A percentile compares a stretch with the other conserved stretches of the same genome.
Conservation (phyloP, 2,329 filamentous ascomycete genomes). For the Ascochyta lentis region DNA sequence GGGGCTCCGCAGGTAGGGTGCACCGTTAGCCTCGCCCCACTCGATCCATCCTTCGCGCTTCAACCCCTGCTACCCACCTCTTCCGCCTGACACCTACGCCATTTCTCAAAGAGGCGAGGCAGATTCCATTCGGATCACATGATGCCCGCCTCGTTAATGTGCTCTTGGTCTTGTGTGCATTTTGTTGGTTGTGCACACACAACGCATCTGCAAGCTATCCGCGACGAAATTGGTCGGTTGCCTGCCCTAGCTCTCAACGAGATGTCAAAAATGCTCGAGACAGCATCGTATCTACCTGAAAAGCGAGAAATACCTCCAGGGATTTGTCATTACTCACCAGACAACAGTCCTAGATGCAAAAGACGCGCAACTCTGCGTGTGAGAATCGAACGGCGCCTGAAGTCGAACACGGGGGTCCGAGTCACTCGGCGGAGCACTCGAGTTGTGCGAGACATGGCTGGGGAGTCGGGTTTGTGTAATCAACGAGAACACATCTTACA, state of each 20-base stretch:
- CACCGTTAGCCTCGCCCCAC: neutral
- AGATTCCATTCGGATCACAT: slow-evolving; percentile 14
- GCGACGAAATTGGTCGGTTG: too few relatives aligned
- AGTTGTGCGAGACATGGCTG: neutral
- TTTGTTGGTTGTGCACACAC: neutral
- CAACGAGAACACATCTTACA: neutral
- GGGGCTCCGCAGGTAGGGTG: neutral
- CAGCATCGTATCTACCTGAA: neutral
- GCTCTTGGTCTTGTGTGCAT: neutral
- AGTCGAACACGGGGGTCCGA: neutral
- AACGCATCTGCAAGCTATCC: neutral
- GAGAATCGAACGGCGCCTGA: neutral
- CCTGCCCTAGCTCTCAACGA: neutral
- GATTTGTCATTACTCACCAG: neutral
- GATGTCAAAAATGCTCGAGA: neutral
- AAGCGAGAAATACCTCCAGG: neutral
- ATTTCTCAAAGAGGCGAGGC: slow-evolving; percentile 11
- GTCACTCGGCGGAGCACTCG: neutral
- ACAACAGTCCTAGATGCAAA: neutral
- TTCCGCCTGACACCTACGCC: neutral
- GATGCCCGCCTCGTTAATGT: neutral
- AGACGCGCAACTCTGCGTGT: neutral
- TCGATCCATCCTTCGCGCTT: slow-evolving; percentile 7
- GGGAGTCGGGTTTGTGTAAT: neutral
- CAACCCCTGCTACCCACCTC: neutral